These are phyloP conservation scores for Triticum urartu DNA, from an alignment of 176 grass and related monocot genomes.

Conservation along the genomic window DNA sequence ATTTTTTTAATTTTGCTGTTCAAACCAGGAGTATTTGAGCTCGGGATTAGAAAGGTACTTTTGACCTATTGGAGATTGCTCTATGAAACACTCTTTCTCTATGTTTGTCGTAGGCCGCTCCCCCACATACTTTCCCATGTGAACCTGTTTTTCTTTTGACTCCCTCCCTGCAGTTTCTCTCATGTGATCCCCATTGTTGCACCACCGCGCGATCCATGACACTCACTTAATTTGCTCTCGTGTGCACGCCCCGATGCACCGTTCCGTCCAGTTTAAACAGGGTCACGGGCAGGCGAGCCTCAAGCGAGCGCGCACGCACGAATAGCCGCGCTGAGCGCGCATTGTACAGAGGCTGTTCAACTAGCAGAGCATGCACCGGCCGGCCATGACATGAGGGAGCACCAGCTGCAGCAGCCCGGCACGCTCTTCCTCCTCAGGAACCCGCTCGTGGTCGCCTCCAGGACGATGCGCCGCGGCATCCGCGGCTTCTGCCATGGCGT, in stretches of 20 bases:
- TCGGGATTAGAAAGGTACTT: no score
- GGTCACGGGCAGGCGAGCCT: neutral
- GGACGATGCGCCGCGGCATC: constrained; percentile 58
- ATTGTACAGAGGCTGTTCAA: neutral
- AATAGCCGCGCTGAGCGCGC: neutral
- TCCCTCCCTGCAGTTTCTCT: no score
- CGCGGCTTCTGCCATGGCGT: constrained; percentile 63
- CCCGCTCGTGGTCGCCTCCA: neutral
- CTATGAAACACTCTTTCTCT: no score
- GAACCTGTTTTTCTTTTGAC: no score
- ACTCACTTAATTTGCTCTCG: neutral
- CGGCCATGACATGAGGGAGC: neutral
- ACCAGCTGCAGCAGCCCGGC: neutral
- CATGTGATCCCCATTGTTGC: constrained; percentile 18
- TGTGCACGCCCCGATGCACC: neutral
- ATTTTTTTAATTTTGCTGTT: no score
- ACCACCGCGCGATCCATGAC: constrained; percentile 6
- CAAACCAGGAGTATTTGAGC: no score
- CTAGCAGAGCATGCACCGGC: neutral
- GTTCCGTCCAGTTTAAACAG: neutral
- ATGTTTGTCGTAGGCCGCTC: no score
- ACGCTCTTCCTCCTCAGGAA: constrained; percentile 45
- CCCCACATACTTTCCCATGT: no score
- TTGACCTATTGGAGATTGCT: no score
- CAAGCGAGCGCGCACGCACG: neutral